A percentile compares a stretch with the other conserved stretches of the same genome.
phyloP scores from a whole-genome alignment of 2,329 filamentous ascomycete genomes.

The Hypomyces perniciosus region DNA sequence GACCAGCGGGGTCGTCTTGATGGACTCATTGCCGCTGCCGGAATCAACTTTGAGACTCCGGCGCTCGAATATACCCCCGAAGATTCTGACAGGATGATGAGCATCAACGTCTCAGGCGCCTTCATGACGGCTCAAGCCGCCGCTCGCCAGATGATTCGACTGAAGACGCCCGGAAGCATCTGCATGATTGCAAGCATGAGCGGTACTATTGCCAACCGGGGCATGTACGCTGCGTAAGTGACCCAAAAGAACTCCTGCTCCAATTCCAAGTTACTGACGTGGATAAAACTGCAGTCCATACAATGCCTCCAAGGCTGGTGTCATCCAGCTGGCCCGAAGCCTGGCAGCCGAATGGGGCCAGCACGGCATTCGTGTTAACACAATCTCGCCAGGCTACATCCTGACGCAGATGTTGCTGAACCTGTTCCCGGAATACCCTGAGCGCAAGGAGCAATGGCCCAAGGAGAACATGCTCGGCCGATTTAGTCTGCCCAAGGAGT shows the following conservation, averaged over 20 bases:
- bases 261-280: neutral
- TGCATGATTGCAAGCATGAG: conserved; percentile 67
- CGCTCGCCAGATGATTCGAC: conserved; percentile 66
- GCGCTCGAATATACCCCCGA: conserved; percentile 75
- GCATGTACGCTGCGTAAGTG: conserved; percentile 53
- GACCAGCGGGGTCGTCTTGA: conserved; percentile 66
- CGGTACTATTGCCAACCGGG: conserved; percentile 59
- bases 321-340: conserved; percentile 65
- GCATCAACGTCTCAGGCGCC: conserved; percentile 79
- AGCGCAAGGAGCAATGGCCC: conserved; percentile 63
- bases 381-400: conserved; percentile 74
- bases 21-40: conserved; percentile 65
- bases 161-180: conserved; percentile 54
- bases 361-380: conserved; percentile 72
- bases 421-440: conserved; percentile 70
- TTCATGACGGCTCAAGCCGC: conserved; percentile 85
- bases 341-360: conserved; percentile 68
- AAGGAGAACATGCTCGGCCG: conserved; percentile 78
- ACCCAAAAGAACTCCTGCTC: neutral
- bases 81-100: conserved; percentile 71
- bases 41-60: conserved; percentile 75
- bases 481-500: conserved; percentile 62
- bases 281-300: conserved; percentile 48
- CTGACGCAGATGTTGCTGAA: conserved; percentile 77
- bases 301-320: conserved; percentile 70